Base-by-base conservation (phyloP, 768 basidiomycete species). In the Boletus rubropictus region DNA sequence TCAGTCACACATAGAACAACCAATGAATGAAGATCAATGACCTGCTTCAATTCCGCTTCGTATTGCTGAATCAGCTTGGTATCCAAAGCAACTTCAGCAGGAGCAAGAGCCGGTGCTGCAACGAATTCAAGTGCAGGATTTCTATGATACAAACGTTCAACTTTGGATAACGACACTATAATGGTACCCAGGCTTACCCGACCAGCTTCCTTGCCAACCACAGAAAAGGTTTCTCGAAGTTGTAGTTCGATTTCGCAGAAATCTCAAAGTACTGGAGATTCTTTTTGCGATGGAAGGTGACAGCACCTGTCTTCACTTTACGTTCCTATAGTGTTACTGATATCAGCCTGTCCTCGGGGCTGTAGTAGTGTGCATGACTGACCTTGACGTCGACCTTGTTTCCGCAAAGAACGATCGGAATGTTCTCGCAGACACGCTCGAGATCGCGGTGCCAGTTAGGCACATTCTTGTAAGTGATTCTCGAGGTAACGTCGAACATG, bases 381-480 rank as follows among this genome's bases (percentile, higher is more conserved):
- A 91, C 95, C 82, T 99, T 99, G 58, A 99, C 95, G 66, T 99
- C 96, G 51, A 98, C 96, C 72, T 99, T 99, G 83, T 98, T 99
- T 59, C 96, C 96, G 69, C 96, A 98, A 38, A 99, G 82, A 22
- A 99, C 96, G 64, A 98, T 96, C 52, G 96, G 96, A 64, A 99
- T 99, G 76, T 92, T 96, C 76, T 99, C 96, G 73, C 96, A 99
- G 46, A 99, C 96, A 54, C 96, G 91, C 77, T 98, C 96, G 60
- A 93, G 87, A 70, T 99, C 96, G 65, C 96, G 89, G 78, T 98
- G 95, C 96, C 96, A 99, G 80, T 98, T 99, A 58, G 96, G 96
- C 28, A 99, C 96, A 69, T 97, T 98, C 79, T 98, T 98, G 79
- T 99, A 99, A 47, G 96, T 99, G 81, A 98, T 99, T 63, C 96